Evolutionary conservation across 768 basidiomycete genomes (phyloP), one percentile per base, ranked within the genome.

Genomic region (Galerina marginata): DNA sequence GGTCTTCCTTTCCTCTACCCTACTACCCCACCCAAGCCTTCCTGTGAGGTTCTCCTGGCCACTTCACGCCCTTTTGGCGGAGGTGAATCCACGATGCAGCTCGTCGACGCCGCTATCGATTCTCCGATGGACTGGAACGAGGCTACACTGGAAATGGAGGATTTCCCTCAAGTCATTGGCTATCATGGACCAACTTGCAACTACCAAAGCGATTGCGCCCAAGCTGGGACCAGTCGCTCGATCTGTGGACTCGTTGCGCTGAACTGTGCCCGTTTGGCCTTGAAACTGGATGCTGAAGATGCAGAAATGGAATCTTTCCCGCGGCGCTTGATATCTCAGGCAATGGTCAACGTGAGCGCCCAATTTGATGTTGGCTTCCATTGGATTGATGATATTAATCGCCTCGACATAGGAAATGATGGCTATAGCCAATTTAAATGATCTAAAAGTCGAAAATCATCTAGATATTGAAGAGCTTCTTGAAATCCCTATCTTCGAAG

Each of bases 401-500:
- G 46, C 42, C 15, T 11, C 26, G 23, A 20, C 25, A 16, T 58
- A 67, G 65, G 60, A 64, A 15, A 44, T 56, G 9, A 59, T 60
- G 54, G 25, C 20, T 25, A 62, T 64, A 6, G 29, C 42, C n/a
- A 50, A 53, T 10, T 40, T 38, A 40, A 26, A 53, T 12, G 47
- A 59, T 16, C 44, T 67, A 9, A 20, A 45, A 29, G 33, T 25
- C 9, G 16, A 49, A 44, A 29, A 26, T 25, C 52, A 65, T 48
- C 20, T 67, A 14, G 52, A 62, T 6, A 25, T 70, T 33, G 52
- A 59, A 23, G 63, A 66, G 12, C 56, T 67, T 16, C 62, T 70
- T 25, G 48, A 58, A 33, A 16, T 70, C 4, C 69, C 69, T 29
- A 65, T 70, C 40, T 70, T 70, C 40, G 50, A 67, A 51, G 43